Conservation (phyloP, 371 early-diverging fungal genomes). For the Funneliformis caledonium region DNA sequence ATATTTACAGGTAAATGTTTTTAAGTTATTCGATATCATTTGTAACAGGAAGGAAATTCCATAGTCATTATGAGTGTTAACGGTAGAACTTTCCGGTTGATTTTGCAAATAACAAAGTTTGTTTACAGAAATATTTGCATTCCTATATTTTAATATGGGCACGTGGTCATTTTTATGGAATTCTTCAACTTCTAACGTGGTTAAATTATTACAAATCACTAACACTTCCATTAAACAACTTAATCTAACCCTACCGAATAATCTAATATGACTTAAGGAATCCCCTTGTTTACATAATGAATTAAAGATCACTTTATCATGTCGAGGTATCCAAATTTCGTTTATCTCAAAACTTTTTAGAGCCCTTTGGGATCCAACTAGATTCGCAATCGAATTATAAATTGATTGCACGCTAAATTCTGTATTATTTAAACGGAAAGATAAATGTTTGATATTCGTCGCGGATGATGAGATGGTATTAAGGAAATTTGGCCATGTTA, state of each 20-base stretch:
- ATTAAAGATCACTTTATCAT: background rate
- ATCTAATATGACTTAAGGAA: background rate
- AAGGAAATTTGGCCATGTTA: background rate
- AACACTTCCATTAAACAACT: background rate
- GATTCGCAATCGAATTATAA: background rate
- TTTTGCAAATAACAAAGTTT: background rate
- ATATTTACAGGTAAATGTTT: background rate
- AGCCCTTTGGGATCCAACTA: background rate
- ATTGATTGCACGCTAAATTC: background rate
- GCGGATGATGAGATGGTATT: background rate
- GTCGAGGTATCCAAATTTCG: background rate
- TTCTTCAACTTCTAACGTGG: background rate
- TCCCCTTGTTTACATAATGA: background rate
- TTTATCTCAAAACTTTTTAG: background rate
- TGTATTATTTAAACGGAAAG: background rate
- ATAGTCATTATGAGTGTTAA: background rate
- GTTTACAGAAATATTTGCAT: background rate
- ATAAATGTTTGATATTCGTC: background rate
- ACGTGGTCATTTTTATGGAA: background rate
- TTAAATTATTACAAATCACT: background rate
- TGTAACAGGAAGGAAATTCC: background rate
- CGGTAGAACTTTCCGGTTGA: background rate
- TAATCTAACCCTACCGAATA: background rate
- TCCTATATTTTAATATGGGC: background rate
- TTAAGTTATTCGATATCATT: background rate